Conservation (phyloP, 2,329 filamentous ascomycete genomes). For the Diaporthe eres region DNA sequence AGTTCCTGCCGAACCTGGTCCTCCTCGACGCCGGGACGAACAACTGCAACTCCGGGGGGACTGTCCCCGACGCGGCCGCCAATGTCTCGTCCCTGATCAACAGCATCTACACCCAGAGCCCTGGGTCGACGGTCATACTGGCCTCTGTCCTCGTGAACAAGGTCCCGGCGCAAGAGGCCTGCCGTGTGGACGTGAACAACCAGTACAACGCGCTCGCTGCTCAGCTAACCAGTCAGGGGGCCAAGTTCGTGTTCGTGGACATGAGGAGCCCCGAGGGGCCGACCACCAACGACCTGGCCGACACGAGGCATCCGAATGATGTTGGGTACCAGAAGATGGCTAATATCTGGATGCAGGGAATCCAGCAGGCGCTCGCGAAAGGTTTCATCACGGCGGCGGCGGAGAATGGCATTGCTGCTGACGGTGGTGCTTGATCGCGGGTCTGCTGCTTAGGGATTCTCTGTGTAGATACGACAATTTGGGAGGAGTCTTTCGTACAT, state of each 20-base stretch:
- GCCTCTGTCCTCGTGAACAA: conserved; percentile 46
- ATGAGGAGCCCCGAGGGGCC: conserved; percentile 44
- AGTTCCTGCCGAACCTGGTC: conserved; percentile 45
- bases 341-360: conserved; percentile 44
- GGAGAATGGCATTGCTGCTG: conserved; percentile 35
- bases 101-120: conserved; percentile 44
- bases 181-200: conserved; percentile 44
- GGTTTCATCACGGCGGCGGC: conserved; percentile 36
- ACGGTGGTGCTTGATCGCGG: conserved; percentile 4
- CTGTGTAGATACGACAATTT: not conserved
- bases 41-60: conserved; percentile 45
- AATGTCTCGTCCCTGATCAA: conserved; percentile 44
- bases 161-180: conserved; percentile 42
- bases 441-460: too few species aligned
- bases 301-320: conserved; percentile 46
- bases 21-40: conserved; percentile 47
- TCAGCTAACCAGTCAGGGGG: conserved; percentile 34
- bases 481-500: not conserved
- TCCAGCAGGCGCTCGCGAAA: conserved; percentile 33
- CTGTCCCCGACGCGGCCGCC: conserved; percentile 43
- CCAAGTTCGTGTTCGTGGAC: conserved; percentile 44
- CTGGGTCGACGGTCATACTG: conserved; percentile 46
- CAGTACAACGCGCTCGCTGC: conserved; percentile 43
- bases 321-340: conserved; percentile 47
- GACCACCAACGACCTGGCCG: conserved; percentile 43